phyloP scores from a whole-genome alignment of 495 filamentous ascomycete genomes.

The Talaromyces stipitatus region DNA sequence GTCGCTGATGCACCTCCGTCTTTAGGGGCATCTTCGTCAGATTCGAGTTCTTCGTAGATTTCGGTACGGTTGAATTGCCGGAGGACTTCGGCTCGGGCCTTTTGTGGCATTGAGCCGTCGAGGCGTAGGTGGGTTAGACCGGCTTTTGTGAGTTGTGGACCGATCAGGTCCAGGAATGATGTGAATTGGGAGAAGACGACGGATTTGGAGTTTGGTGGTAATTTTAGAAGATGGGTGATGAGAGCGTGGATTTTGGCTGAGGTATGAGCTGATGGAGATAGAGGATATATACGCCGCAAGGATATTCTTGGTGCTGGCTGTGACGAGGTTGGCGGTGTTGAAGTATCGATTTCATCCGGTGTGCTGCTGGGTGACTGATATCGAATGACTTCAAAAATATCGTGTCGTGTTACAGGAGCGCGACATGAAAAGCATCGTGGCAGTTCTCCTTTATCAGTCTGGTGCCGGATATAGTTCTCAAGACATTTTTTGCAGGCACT shows the following conservation, averaged over 20 bases:
- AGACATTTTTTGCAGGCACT: slow-evolving; percentile 91
- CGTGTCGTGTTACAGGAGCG: slow-evolving; percentile 67
- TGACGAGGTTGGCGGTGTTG: slow-evolving; percentile 22
- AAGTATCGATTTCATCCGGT: slow-evolving; percentile 23
- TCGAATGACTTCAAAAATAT: slow-evolving; percentile 84
- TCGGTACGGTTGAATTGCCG: slow-evolving; percentile 53
- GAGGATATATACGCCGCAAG: slow-evolving; percentile 68
- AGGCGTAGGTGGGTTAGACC: slow-evolving; percentile 77
- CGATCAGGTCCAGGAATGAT: slow-evolving; percentile 86
- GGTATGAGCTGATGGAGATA: slow-evolving; percentile 49
- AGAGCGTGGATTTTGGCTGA: slow-evolving; percentile 84
- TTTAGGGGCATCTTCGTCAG: slow-evolving; percentile 16
- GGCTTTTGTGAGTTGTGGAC: slow-evolving; percentile 60
- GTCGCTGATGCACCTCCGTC: background rate
- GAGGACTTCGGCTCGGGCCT: slow-evolving; percentile 68
- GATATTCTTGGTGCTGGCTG: slow-evolving; percentile 56
- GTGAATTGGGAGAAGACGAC: slow-evolving; percentile 97
- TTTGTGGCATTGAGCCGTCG: slow-evolving; percentile 86
- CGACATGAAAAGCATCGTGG: slow-evolving; percentile 88
- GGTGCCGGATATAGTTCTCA: slow-evolving; percentile 77
- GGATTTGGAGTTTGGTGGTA: slow-evolving; percentile 72
- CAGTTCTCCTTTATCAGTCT: slow-evolving; percentile 63
- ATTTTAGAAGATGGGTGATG: slow-evolving; percentile 59
- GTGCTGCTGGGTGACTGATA: slow-evolving; percentile 28
- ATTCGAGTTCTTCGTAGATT: slow-evolving; percentile 28